Conservation (phyloP, 2,329 filamentous ascomycete species). For the Reticulascus tulasneorum region DNA sequence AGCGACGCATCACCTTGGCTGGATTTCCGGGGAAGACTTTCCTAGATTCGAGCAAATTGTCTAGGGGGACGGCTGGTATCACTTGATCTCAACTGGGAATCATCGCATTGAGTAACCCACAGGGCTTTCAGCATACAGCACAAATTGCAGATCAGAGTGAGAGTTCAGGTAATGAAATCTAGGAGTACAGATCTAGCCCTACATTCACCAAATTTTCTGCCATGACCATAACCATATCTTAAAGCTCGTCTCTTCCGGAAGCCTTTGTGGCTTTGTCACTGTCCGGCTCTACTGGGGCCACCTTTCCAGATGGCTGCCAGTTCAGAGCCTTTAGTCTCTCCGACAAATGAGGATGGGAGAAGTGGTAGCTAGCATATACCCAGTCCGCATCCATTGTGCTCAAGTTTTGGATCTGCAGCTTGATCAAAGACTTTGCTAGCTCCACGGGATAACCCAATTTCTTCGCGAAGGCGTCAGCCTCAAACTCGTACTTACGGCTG, state of each 20-base stretch:
- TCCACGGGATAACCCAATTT: slow-evolving; percentile 79
- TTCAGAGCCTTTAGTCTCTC: slow-evolving; percentile 88
- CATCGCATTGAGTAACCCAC: too few relatives aligned
- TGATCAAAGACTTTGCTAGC: slow-evolving; percentile 84
- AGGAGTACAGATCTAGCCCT: too few relatives aligned
- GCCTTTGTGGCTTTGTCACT: slow-evolving; percentile 65
- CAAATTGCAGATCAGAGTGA: too few relatives aligned
- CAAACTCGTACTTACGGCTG: slow-evolving; percentile 91
- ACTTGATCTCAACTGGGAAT: too few relatives aligned
- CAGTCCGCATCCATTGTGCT: slow-evolving; percentile 98
- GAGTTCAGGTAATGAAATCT: too few relatives aligned
- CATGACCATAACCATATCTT: too few relatives aligned
- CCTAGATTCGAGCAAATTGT: too few relatives aligned
- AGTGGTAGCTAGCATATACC: slow-evolving; percentile 98
- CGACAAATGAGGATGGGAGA: slow-evolving; percentile 92
- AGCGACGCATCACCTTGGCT: too few relatives aligned
- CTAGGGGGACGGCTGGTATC: too few relatives aligned
- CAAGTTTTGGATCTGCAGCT: slow-evolving; percentile 96
- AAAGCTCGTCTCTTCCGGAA: slow-evolving; percentile 75
- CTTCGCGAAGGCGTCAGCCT: slow-evolving; percentile 88
- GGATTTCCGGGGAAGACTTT: too few relatives aligned
- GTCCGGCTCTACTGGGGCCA: slow-evolving; percentile 35
- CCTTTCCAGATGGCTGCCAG: slow-evolving; percentile 65
- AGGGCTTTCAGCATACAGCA: too few relatives aligned
- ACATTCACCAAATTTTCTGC: too few relatives aligned